A percentile compares a stretch with the other conserved stretches of the same genome.
Conservation (phyloP, 345 rosid genomes). For the Orychophragmus violaceus region DNA sequence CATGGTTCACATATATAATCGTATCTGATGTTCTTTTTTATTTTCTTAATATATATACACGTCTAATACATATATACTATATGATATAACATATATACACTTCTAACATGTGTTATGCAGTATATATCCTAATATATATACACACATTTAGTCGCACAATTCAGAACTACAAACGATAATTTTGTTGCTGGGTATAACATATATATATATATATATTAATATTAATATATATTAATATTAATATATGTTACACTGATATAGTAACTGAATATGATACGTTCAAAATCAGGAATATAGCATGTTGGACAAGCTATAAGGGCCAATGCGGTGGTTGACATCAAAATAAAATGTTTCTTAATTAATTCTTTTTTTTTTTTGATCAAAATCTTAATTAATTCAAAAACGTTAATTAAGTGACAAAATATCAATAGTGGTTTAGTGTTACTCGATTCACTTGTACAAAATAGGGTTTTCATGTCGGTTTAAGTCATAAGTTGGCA, state of each 20-base stretch:
- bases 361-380: no score
- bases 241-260: background rate
- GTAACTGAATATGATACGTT: background rate
- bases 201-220: background rate
- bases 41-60: no score
- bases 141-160: background rate
- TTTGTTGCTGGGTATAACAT: background rate
- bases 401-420: background rate
- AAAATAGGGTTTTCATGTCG: background rate
- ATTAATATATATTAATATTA: no score
- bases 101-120: background rate
- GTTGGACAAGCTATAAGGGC: background rate
- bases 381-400: no score
- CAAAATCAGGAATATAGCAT: background rate
- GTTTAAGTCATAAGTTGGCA: conserved; percentile 9
- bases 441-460: background rate
- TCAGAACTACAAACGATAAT: background rate
- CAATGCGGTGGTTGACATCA: conserved; percentile 5
- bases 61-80: no score
- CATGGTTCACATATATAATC: no score
- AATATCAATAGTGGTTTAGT: background rate
- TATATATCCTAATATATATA: background rate
- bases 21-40: no score
- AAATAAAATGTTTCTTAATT: background rate
- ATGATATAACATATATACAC: no score